Percentiles rank a stretch among this genome's conserved stretches.
Evolutionary conservation across 441 rosid species (phyloP).

Genomic region (Jatropha podagrica): DNA sequence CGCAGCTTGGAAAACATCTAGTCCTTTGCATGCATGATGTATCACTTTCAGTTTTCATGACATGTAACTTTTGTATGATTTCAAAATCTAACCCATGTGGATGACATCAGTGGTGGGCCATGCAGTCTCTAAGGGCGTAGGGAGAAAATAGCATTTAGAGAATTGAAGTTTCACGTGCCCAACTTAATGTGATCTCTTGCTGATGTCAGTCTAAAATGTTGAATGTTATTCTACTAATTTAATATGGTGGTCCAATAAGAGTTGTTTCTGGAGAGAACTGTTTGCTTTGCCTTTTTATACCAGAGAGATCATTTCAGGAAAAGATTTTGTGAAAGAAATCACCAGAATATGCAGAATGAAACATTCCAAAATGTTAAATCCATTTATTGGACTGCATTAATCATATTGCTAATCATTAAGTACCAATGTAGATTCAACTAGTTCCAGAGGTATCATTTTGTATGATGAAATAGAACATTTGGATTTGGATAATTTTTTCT

Average conservation of each 20-base stretch:
- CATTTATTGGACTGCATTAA: background rate
- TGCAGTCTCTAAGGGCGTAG: background rate
- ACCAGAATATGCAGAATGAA: background rate
- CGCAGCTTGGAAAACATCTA: background rate
- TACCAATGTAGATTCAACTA: background rate
- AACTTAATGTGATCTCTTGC: background rate
- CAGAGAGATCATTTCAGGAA: background rate
- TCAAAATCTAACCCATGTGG: background rate
- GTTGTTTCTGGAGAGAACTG: background rate
- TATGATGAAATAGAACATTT: background rate
- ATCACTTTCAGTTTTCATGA: background rate
- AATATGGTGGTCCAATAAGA: background rate
- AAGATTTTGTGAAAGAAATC: background rate
- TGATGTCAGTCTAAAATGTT: background rate
- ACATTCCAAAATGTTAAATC: background rate
- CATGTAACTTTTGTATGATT: background rate
- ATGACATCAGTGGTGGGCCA: constrained; percentile 5
- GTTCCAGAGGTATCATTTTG: background rate
- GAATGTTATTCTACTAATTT: background rate
- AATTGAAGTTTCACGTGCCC: background rate
- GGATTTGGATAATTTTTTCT: background rate
- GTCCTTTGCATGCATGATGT: background rate
- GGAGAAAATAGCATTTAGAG: background rate
- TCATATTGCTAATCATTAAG: background rate
- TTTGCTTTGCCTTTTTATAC: background rate